phyloP scores from a whole-genome alignment of 768 basidiomycete species.

The Amanita jacksonii region DNA sequence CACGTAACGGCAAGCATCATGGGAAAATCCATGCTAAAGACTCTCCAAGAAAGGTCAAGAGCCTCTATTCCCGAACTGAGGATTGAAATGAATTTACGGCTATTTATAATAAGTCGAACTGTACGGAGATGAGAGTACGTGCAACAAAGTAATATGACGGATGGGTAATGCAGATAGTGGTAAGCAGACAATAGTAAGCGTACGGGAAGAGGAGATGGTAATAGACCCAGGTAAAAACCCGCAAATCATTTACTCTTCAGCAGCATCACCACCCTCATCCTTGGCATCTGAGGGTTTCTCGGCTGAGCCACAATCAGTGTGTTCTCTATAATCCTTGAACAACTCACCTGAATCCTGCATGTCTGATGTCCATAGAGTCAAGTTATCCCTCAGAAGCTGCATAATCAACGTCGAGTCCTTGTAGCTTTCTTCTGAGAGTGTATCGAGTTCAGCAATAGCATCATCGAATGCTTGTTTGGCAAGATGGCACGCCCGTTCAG shows the following conservation, averaged over 20 bases:
- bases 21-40: constrained; percentile 6
- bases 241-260: constrained; percentile 49
- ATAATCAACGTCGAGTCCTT: constrained; percentile 98
- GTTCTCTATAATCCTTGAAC: neutral
- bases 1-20: too few species aligned
- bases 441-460: constrained; percentile 98
- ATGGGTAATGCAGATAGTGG: constrained; percentile 14
- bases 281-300: constrained; percentile 67
- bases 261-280: constrained; percentile 53
- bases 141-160: constrained; percentile 10
- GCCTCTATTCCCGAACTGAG: too few species aligned
- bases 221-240: constrained; percentile 15
- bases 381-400: constrained; percentile 95
- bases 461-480: constrained; percentile 99
- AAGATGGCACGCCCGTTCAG: constrained; percentile 96
- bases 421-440: constrained; percentile 97
- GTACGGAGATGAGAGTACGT: constrained; percentile 7
- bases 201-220: constrained; percentile 11
- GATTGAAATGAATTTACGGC: constrained; percentile 4
- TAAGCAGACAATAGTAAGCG: constrained; percentile 10
- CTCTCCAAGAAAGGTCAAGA: neutral
- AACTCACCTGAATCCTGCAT: constrained; percentile 85
- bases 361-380: constrained; percentile 97
- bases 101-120: constrained; percentile 10
- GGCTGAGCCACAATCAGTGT: constrained; percentile 22